A percentile compares a stretch with the other conserved stretches of the same genome.
These are phyloP conservation scores for Neostapfia colusana DNA, from an alignment of 176 grass and related monocot genomes.

Conservation along the genomic window DNA sequence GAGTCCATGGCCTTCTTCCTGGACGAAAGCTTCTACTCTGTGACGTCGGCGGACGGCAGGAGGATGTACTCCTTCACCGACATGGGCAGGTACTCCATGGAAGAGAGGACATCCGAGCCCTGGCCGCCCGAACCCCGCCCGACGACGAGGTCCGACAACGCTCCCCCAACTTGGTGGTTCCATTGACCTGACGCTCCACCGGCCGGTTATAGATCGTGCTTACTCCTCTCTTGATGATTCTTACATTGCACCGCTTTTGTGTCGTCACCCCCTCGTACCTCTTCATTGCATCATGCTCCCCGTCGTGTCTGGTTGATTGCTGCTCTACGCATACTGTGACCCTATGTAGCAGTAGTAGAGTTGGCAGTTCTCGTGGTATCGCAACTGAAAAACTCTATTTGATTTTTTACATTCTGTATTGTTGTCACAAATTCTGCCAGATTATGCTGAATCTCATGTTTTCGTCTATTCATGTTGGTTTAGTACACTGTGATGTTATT, in stretches of 20 bases:
- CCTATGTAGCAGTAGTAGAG: background rate
- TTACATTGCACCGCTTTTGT: conserved; percentile 12
- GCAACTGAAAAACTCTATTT: conserved; percentile 4
- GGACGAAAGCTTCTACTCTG: conserved; percentile 20
- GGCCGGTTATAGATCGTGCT: conserved; percentile 8
- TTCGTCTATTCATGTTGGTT: background rate
- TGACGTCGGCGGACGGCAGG: background rate
- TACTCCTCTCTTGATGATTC: conserved; percentile 10
- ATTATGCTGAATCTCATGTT: background rate
- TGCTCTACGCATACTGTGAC: background rate
- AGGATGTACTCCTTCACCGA: conserved; percentile 33
- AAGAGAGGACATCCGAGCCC: background rate
- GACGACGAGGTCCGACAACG: conserved; percentile 4
- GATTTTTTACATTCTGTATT: background rate
- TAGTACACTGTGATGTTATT: background rate
- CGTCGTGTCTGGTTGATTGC: background rate
- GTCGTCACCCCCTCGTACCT: background rate
- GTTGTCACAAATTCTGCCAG: background rate
- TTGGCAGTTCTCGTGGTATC: background rate
- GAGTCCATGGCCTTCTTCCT: conserved; percentile 44
- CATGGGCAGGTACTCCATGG: conserved; percentile 50
- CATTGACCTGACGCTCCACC: conserved; percentile 32
- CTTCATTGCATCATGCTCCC: background rate
- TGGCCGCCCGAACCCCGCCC: conserved; percentile 31
- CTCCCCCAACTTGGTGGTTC: conserved; percentile 50